Evolutionary conservation across 768 basidiomycete genomes (phyloP), one percentile per base, ranked within the genome.

Genomic region (Strobilomyces echinocephalus): DNA sequence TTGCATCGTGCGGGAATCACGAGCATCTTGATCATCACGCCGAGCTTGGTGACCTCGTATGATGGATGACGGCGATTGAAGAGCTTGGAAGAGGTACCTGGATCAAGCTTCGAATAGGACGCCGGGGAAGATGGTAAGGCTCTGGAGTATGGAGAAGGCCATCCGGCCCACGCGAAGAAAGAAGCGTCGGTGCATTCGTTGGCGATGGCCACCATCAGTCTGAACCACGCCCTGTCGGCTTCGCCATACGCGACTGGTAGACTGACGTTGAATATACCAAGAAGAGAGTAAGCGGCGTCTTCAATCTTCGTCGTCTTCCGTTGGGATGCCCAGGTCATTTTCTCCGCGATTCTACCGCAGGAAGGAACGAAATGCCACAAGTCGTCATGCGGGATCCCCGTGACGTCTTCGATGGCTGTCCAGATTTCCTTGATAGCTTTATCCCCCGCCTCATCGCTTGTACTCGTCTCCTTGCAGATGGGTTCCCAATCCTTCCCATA

Each of bases 241-340:
- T 65, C 67, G 1, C 65, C 67, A 28, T 68, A 67, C 1, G 54
- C 49, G 8, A 69, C 54, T 2, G 65, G 53, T 8, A 69, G 42
- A 18, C 52, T 59, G 46, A 62, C 52, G 20, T 64, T 52, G 44
- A 68, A 64, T 14, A 66, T 15, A 16, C 62, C 62, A 7, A 68
- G 50, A 16, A 69, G 56, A 2, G 50, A 62, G 39, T 67, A 68
- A 12, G 67, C 62, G 8, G 30, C 26, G 38, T 68, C 66, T 44
- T 69, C 66, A 12, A 53, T 45, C 30, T 57, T 56, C 4, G 59
- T 62, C 21, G 66, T 68, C 36, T 31, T 60, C 33, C 67, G 56
- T 31, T 58, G 54, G 11, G 67, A 62, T 5, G 63, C 63, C 67
- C 65, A 66, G 3, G 7, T 33, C 56, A 66, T 60, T 30, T 56